These are phyloP conservation scores for Diplosphaera chodatii DNA, from an alignment of 139 green algal genomes.

Conservation along the genomic window DNA sequence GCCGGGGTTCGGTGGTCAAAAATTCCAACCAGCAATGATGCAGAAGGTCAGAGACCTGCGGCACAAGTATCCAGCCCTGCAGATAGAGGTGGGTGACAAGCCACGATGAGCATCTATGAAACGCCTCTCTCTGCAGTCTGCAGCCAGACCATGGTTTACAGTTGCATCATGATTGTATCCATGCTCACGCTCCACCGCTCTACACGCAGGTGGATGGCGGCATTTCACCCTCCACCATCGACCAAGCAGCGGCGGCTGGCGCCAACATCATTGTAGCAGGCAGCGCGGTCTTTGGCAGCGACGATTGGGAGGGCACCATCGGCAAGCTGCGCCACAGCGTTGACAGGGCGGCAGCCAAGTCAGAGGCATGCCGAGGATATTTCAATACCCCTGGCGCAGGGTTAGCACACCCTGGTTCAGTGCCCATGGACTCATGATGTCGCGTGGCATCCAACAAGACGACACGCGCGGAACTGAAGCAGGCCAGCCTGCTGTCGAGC, in stretches of 20 bases:
- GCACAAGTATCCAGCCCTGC: slow-evolving; percentile 37
- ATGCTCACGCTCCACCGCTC: no score
- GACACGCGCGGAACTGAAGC: no score
- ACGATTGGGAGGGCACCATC: slow-evolving; percentile 18
- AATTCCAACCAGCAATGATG: slow-evolving; percentile 59
- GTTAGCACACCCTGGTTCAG: no score
- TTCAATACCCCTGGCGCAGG: background rate
- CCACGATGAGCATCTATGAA: no score
- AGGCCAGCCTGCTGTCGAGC: no score
- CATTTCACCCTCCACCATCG: slow-evolving; percentile 58
- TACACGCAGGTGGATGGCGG: slow-evolving; percentile 85
- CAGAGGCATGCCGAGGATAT: background rate
- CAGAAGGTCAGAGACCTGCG: slow-evolving; percentile 59
- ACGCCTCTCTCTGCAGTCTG: no score
- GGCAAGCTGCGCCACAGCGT: slow-evolving; percentile 8
- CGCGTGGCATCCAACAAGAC: no score
- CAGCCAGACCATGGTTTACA: no score
- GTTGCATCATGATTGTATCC: no score
- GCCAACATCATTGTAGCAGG: slow-evolving; percentile 86
- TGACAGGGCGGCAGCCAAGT: slow-evolving; percentile 14
- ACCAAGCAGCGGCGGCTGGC: slow-evolving; percentile 57
- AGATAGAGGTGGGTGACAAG: slow-evolving; percentile 71
- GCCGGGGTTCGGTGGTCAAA: slow-evolving; percentile 86
- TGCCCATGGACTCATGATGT: no score
- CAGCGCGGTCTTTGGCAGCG: slow-evolving; percentile 66